phyloP scores from a whole-genome alignment of 306 rosid species.

The Fagus crenata region DNA sequence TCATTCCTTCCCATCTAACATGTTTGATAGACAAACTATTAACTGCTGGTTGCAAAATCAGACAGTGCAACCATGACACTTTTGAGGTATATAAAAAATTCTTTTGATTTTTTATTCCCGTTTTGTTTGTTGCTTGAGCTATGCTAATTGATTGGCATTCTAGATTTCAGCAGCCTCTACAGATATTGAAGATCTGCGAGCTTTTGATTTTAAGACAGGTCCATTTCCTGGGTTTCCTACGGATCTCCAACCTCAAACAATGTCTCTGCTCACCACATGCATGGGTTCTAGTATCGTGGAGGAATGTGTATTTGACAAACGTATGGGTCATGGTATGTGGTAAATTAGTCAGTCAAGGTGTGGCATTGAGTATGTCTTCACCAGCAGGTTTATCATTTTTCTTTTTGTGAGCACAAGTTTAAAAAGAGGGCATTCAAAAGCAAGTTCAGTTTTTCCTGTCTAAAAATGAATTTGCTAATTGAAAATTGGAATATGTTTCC shows the following conservation, averaged over 20 bases:
- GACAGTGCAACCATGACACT: constrained; percentile 19
- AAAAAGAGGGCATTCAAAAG: constrained; percentile 1
- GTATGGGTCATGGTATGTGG: constrained; percentile 41
- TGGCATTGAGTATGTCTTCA: not conserved
- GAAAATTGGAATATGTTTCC: not conserved
- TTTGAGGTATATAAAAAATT: constrained; percentile 20
- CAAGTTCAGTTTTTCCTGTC: not conserved
- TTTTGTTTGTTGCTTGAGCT: not conserved
- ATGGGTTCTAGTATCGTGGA: constrained; percentile 29
- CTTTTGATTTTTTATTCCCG: not conserved
- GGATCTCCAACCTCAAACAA: constrained; percentile 40
- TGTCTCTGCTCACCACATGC: constrained; percentile 38
- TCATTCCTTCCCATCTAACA: constrained; percentile 32
- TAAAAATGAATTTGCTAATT: not conserved
- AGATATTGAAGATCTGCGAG: constrained; percentile 19
- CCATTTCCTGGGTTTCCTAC: constrained; percentile 43
- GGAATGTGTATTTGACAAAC: constrained; percentile 35
- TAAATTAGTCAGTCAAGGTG: not conserved
- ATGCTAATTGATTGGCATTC: not conserved
- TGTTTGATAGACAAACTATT: constrained; percentile 30
- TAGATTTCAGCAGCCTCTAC: constrained; percentile 35
- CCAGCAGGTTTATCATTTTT: not conserved
- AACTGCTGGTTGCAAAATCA: constrained; percentile 37
- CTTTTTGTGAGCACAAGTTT: not conserved
- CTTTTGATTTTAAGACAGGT: constrained; percentile 28